Conservation (phyloP, 2,329 filamentous ascomycete species). For the Allantophomopsis cytisporea region DNA sequence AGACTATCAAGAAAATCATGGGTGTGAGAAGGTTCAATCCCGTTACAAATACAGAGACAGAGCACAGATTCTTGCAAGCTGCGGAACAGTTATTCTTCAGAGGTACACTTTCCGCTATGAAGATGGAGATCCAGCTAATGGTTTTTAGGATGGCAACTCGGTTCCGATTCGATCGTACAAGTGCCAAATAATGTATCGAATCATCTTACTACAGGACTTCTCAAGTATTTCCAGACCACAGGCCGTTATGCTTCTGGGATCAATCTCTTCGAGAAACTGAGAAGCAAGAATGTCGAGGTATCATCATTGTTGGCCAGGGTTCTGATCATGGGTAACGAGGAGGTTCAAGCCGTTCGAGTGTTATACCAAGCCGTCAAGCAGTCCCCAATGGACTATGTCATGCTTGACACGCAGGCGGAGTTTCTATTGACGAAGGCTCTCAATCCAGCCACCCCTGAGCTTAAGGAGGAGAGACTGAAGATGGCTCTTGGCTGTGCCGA, state of each 20-base stretch:
- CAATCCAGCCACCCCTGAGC: constrained; percentile 35
- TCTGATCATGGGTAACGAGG: constrained; percentile 87
- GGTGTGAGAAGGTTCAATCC: constrained; percentile 97
- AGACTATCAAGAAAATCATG: constrained; percentile 91
- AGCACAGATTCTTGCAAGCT: constrained; percentile 89
- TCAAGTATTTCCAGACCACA: constrained; percentile 92
- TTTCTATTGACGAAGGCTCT: constrained; percentile 79
- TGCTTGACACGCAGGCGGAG: constrained; percentile 86
- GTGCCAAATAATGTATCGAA: constrained; percentile 96
- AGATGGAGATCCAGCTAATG: constrained; percentile 5
- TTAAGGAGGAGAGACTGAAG: constrained; percentile 55
- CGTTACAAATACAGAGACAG: constrained; percentile 93
- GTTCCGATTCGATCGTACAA: constrained; percentile 93
- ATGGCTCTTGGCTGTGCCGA: constrained; percentile 90
- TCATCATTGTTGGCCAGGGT: constrained; percentile 86
- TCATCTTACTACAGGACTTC: constrained; percentile 81
- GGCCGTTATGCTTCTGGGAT: constrained; percentile 91
- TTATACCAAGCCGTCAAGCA: constrained; percentile 82
- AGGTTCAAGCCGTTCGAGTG: constrained; percentile 85
- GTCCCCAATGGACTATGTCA: constrained; percentile 92
- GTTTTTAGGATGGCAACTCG: constrained; percentile 71
- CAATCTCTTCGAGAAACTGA: constrained; percentile 93
- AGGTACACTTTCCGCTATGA: constrained; percentile 33
- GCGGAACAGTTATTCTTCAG: constrained; percentile 92
- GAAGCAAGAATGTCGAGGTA: constrained; percentile 81